A percentile compares a stretch with the other conserved stretches of the same genome.
Evolutionary conservation across 306 rosid species (phyloP).

Genomic region (Vigna trinervia): DNA sequence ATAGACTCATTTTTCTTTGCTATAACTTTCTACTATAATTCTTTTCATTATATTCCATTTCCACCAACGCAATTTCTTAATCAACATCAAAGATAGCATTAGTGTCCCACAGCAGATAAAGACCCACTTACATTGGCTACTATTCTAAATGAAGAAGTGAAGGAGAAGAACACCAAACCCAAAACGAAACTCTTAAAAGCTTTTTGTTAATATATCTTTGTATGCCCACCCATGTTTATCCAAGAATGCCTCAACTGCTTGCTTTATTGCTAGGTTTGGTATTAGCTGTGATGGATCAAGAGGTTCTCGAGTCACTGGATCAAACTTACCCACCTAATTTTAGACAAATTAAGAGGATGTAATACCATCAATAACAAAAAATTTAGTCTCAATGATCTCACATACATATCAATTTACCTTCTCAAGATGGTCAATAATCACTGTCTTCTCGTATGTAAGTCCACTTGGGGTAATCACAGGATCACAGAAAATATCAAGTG

Average conservation of each 20-base stretch:
- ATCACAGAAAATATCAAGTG: constrained; percentile 72
- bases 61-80: no score
- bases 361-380: neutral
- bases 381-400: neutral
- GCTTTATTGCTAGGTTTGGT: constrained; percentile 6
- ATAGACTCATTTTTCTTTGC: no score
- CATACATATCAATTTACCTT: constrained; percentile 51
- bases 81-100: no score
- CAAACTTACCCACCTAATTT: constrained; percentile 54
- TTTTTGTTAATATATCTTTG: neutral
- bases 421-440: constrained; percentile 67
- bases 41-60: no score
- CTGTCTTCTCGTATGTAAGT: constrained; percentile 72
- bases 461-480: constrained; percentile 84
- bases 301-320: constrained; percentile 63
- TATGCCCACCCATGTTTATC: constrained; percentile 16
- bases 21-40: no score
- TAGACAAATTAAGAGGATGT: neutral
- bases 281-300: constrained; percentile 45
- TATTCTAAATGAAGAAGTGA: no score
- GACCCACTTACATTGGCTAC: no score
- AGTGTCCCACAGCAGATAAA: no score
- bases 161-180: no score
- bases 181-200: neutral
- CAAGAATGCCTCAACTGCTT: constrained; percentile 18